Conservation (phyloP, 1,139 yeast genomes). For the Nakaseomyces kungkrabaensis region DNA sequence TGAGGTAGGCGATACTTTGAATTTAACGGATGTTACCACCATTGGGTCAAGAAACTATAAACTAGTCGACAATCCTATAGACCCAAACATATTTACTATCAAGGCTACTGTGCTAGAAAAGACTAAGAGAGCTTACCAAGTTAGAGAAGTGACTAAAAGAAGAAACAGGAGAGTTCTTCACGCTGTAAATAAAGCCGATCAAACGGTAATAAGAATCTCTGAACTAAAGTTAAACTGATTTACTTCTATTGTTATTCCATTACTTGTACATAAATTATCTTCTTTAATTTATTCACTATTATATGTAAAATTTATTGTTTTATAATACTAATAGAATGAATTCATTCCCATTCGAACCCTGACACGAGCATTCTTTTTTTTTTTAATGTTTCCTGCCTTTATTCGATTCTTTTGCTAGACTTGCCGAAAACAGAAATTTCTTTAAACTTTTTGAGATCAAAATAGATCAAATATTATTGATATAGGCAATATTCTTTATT, state of each 20-base stretch:
- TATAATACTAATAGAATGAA: neutral
- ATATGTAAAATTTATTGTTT: neutral
- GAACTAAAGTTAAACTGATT: constrained; percentile 46
- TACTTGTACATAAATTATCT: no score
- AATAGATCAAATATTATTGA: no score
- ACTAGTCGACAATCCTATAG: constrained; percentile 45
- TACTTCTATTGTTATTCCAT: no score
- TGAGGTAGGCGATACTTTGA: constrained; percentile 68
- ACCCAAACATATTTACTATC: constrained; percentile 45
- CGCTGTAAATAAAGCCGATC: constrained; percentile 63
- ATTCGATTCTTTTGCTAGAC: neutral
- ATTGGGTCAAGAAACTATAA: constrained; percentile 84
- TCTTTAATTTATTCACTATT: neutral
- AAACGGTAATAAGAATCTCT: constrained; percentile 71
- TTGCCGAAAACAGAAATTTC: neutral
- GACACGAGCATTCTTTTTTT: neutral
- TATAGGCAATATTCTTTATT: no score
- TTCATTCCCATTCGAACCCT: neutral
- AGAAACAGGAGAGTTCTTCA: constrained; percentile 81
- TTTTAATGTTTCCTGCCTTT: neutral
- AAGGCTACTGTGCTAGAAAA: constrained; percentile 78
- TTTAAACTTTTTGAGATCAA: neutral
- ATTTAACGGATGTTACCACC: constrained; percentile 64
- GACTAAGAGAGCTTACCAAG: constrained; percentile 70
- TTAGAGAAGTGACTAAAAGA: constrained; percentile 59